These are phyloP conservation scores for Nakazawaea ishiwadae DNA, from an alignment of 805 yeast species.

Conservation along the genomic window DNA sequence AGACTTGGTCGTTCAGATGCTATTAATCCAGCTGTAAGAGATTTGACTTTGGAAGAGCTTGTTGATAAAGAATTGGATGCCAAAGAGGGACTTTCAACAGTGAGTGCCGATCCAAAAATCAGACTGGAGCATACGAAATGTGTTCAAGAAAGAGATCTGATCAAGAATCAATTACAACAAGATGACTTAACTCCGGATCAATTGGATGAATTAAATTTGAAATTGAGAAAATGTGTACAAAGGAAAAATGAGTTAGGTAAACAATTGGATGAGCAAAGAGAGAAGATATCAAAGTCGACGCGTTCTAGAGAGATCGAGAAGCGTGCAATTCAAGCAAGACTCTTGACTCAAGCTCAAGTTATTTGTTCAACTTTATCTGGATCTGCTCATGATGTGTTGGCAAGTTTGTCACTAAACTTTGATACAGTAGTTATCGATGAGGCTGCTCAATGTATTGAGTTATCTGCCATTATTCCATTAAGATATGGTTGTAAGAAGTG, in stretches of 20 bases:
- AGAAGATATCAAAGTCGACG: constrained; percentile 57
- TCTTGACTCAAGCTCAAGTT: constrained; percentile 71
- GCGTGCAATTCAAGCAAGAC: constrained; percentile 67
- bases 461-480: constrained; percentile 87
- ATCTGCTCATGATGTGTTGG: constrained; percentile 84
- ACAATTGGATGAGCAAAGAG: constrained; percentile 75
- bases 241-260: constrained; percentile 66
- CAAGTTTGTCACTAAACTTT: constrained; percentile 69
- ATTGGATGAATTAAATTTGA: constrained; percentile 41
- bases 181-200: constrained; percentile 31
- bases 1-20: constrained; percentile 90
- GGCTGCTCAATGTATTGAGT: constrained; percentile 95
- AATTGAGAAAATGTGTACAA: constrained; percentile 52
- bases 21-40: constrained; percentile 75
- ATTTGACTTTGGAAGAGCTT: constrained; percentile 78
- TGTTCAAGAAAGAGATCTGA: constrained; percentile 50
- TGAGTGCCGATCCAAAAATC: constrained; percentile 41
- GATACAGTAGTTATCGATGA: constrained; percentile 94
- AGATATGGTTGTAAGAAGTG: constrained; percentile 87
- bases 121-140: constrained; percentile 47
- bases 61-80: constrained; percentile 59
- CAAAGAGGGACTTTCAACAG: constrained; percentile 29
- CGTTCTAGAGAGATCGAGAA: constrained; percentile 77
- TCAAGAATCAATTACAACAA: constrained; percentile 34
- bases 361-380: constrained; percentile 93